Evolutionary conservation across 495 filamentous ascomycete species (phyloP).

Genomic region (Delitschia confertaspora): DNA sequence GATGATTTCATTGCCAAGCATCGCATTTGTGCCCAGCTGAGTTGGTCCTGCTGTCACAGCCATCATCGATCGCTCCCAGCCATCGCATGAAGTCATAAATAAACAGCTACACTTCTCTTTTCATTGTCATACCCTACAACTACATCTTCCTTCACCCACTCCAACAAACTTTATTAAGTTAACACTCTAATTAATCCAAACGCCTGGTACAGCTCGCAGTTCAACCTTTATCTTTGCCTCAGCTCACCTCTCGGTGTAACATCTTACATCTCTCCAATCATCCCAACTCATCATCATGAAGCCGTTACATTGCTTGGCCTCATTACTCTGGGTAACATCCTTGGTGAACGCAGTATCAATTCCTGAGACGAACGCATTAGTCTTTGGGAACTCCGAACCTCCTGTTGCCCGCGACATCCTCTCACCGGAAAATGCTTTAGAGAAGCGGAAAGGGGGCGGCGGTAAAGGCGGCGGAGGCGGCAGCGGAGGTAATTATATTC

Average conservation of each 20-base stretch:
- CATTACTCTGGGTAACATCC: neutral
- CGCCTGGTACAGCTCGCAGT: no score
- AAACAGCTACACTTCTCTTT: no score
- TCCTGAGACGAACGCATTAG: constrained; percentile 14
- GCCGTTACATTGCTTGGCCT: constrained; percentile 9
- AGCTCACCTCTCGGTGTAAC: no score
- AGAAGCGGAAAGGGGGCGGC: constrained; percentile 48
- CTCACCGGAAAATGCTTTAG: constrained; percentile 31
- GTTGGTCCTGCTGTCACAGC: no score
- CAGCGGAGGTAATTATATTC: constrained; percentile 23
- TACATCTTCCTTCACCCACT: no score
- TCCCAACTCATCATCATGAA: constrained; percentile 14
- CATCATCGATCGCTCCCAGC: no score
- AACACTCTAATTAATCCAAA: no score
- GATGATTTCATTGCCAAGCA: no score
- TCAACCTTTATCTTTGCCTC: neutral
- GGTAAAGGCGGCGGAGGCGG: constrained; percentile 43
- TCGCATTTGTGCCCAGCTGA: no score
- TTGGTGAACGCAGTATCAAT: constrained; percentile 13
- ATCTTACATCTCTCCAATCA: neutral
- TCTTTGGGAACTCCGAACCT: constrained; percentile 6
- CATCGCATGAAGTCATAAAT: no score
- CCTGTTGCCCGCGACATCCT: constrained; percentile 5
- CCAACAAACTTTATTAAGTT: no score
- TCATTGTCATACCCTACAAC: no score